Conservation (phyloP, 129 eudicot species). For the Logfia minima region DNA sequence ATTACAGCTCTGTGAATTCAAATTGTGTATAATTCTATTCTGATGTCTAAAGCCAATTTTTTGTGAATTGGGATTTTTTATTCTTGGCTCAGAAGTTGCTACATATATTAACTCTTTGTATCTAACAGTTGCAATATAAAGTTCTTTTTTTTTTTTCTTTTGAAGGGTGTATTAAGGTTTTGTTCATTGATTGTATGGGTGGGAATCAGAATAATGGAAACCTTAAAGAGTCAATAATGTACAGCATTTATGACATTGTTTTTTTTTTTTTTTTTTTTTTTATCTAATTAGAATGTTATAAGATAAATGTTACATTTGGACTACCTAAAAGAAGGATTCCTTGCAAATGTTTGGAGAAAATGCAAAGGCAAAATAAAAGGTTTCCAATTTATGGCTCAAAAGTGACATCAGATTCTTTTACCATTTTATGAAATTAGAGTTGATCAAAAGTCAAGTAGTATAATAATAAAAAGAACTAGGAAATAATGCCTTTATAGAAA, state of each 20-base stretch:
- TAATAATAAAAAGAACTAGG: background rate
- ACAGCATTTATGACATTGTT: background rate
- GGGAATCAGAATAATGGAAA: background rate
- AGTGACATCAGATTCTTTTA: background rate
- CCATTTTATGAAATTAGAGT: background rate
- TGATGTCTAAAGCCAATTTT: slow-evolving; percentile 18
- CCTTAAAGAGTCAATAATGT: background rate
- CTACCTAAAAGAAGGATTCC: background rate
- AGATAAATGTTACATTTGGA: background rate
- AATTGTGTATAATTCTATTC: slow-evolving; percentile 26
- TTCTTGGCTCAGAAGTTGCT: background rate
- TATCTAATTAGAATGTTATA: background rate
- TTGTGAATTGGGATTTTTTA: slow-evolving; percentile 5
- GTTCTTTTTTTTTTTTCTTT: background rate
- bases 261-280: background rate
- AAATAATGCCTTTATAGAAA: background rate
- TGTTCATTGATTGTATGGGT: background rate
- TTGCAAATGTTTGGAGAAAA: slow-evolving; percentile 4
- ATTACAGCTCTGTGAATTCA: slow-evolving; percentile 31
- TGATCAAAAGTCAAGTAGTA: background rate
- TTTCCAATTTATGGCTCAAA: background rate
- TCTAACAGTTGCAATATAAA: background rate
- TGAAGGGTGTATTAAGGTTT: background rate
- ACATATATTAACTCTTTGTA: background rate
- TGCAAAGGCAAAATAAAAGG: background rate